Evolutionary conservation across 2,329 filamentous ascomycete species (phyloP), one percentile per base, ranked within the genome.

Genomic region (Alternaria viburni): DNA sequence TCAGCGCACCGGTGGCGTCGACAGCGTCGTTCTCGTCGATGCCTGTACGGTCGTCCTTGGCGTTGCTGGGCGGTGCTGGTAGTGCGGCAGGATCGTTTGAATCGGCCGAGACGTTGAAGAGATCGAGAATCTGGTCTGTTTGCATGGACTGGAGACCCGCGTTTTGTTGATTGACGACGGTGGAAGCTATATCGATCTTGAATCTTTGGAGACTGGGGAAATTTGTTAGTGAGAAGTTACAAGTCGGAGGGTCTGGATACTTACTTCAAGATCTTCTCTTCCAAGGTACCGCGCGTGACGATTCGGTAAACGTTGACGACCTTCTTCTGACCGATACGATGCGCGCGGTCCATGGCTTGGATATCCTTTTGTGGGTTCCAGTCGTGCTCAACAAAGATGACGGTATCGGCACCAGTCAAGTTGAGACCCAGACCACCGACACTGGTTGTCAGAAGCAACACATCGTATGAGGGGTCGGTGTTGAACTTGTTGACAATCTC

Each of bases 401-500:
- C 96, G 0, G 96, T 99, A 81, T 99, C 96, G 4, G 96, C 96
- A 70, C 96, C 96, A 0, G 96, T 99, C 68, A 99, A 83, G 80
- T 99, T 99, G 60, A 99, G 87, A 26, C 96, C 96, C 2, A 99
- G 85, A 67, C 96, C 96, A 79, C 96, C 96, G 49, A 99, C 96
- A 73, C 91, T 96, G 0, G 96, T 99, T 0, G 96, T 99, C 66
- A 99, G 85, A 7, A 99, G 88, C 50, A 99, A 84, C 45, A 96
- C 93, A 76, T 99, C 96, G 77, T 98, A 98, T 25, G 93, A 97
- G 1, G 96, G 96, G 77, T 99, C 96, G 62, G 92, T 94, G 81
- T 99, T 99, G 86, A 99, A 99, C 74, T 93, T 93, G 82, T 99
- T 99, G 81, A 99, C 96, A 70, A 99, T 97, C 74, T 97, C 94